phyloP scores from a whole-genome alignment of 1,284 basidiomycete genomes.

The Chalciporus sp. region DNA sequence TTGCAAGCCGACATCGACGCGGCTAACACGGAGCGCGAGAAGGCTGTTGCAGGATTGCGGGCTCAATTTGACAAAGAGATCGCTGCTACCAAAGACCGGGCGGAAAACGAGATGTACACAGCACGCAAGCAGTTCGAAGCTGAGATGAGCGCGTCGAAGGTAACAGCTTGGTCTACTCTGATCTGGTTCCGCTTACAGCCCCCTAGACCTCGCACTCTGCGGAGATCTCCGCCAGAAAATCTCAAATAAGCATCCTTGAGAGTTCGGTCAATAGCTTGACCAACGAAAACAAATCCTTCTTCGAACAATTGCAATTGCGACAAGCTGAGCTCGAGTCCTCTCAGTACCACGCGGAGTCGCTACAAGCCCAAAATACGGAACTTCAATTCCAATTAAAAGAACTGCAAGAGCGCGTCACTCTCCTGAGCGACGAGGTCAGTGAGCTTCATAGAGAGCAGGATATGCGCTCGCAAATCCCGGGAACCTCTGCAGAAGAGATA shows the following conservation, averaged over 20 bases:
- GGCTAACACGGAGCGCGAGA: slow-evolving; percentile 69
- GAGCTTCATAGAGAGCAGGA: slow-evolving; percentile 66
- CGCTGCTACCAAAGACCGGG: slow-evolving; percentile 58
- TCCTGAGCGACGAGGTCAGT: slow-evolving; percentile 73
- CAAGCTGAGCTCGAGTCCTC: slow-evolving; percentile 88
- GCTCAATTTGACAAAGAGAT: slow-evolving; percentile 81
- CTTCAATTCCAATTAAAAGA: slow-evolving; percentile 86
- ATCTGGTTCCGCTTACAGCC: background rate
- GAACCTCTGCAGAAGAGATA: slow-evolving; percentile 67
- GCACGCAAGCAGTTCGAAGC: slow-evolving; percentile 75
- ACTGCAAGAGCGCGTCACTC: slow-evolving; percentile 64
- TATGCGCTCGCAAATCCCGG: slow-evolving; percentile 44
- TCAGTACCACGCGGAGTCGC: slow-evolving; percentile 69
- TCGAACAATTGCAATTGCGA: slow-evolving; percentile 81
- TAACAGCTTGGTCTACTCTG: slow-evolving; percentile 29
- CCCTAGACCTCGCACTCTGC: slow-evolving; percentile 69
- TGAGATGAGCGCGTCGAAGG: slow-evolving; percentile 76
- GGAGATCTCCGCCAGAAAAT: slow-evolving; percentile 63
- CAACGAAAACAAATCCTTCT: slow-evolving; percentile 74
- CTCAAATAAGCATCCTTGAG: slow-evolving; percentile 73
- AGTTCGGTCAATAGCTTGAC: slow-evolving; percentile 66
- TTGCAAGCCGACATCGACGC: slow-evolving; percentile 63
- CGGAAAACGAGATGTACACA: slow-evolving; percentile 72
- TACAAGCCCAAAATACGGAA: slow-evolving; percentile 80
- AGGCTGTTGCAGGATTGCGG: slow-evolving; percentile 63